Evolutionary conservation across 2,329 filamentous ascomycete species (phyloP).

Genomic region (Fusarium transvaalense): DNA sequence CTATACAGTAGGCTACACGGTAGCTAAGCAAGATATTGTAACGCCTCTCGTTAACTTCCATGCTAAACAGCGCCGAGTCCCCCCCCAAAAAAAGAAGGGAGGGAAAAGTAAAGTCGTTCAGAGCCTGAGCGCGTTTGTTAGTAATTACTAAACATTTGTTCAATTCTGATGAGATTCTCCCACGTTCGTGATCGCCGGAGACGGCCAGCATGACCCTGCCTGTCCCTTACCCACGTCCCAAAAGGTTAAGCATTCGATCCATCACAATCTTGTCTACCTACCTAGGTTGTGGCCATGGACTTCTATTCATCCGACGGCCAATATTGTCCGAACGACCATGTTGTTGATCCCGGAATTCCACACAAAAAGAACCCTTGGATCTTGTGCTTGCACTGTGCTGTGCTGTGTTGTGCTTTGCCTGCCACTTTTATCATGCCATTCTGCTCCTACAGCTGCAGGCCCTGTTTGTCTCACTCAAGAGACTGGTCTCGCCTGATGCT

Average conservation of each 20-base stretch:
- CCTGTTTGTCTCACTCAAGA: slow-evolving; percentile 36
- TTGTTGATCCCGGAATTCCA: slow-evolving; percentile 18
- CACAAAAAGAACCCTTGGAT: slow-evolving; percentile 34
- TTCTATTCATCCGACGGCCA: slow-evolving; percentile 23
- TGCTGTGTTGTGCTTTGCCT: too few species aligned
- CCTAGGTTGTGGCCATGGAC: slow-evolving; percentile 1
- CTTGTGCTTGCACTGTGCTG: background rate
- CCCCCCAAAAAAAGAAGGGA: background rate
- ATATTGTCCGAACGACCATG: slow-evolving; percentile 19
- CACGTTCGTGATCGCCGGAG: slow-evolving; percentile 18
- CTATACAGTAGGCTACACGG: slow-evolving; percentile 3
- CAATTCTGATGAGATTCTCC: slow-evolving; percentile 11
- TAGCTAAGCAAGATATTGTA: slow-evolving; percentile 1
- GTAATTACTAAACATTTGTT: slow-evolving; percentile 20
- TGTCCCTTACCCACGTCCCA: slow-evolving; percentile 4
- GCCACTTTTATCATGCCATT: slow-evolving; percentile 28
- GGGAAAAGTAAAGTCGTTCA: background rate
- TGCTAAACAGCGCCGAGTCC: slow-evolving; percentile 27
- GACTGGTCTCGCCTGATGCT: slow-evolving; percentile 12
- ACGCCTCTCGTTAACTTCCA: slow-evolving; percentile 27
- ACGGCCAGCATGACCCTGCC: slow-evolving; percentile 12
- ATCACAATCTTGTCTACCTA: slow-evolving; percentile 5
- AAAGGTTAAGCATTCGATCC: slow-evolving; percentile 8
- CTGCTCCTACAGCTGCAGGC: slow-evolving; percentile 14
- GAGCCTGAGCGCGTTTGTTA: background rate